Evolutionary conservation across 2,329 filamentous ascomycete species (phyloP).

Genomic region (Leptographium radiaticola): DNA sequence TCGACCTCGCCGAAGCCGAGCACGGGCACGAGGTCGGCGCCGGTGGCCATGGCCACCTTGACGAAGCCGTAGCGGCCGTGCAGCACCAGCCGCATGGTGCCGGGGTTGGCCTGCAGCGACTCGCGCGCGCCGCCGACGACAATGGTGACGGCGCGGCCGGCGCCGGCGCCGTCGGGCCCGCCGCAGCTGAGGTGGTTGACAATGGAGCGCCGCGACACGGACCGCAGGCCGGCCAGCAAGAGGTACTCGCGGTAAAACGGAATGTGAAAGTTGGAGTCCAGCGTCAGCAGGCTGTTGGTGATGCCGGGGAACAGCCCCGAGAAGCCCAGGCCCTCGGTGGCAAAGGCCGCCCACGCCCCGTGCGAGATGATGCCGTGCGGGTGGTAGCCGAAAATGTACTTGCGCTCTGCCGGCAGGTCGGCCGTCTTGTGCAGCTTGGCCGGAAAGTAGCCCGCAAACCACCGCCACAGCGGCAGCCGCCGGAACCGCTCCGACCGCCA

Average conservation of each 20-base stretch:
- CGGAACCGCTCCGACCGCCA: slow-evolving; percentile 66
- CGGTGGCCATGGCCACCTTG: slow-evolving; percentile 80
- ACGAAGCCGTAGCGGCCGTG: slow-evolving; percentile 82
- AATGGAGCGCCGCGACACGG: slow-evolving; percentile 84
- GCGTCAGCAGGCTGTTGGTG: slow-evolving; percentile 80
- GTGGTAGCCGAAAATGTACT: slow-evolving; percentile 96
- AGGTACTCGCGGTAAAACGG: slow-evolving; percentile 92
- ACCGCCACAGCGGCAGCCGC: slow-evolving; percentile 63
- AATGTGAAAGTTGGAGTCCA: slow-evolving; percentile 92
- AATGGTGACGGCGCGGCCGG: slow-evolving; percentile 93
- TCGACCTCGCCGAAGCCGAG: slow-evolving; percentile 93
- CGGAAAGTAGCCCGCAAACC: slow-evolving; percentile 89
- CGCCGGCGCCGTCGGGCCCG: slow-evolving; percentile 64
- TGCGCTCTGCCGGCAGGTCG: slow-evolving; percentile 64
- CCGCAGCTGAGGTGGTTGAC: slow-evolving; percentile 76
- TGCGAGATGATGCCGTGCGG: slow-evolving; percentile 93
- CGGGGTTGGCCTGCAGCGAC: slow-evolving; percentile 76
- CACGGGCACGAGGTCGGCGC: slow-evolving; percentile 89
- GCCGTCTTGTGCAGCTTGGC: slow-evolving; percentile 76
- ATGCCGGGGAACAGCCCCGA: slow-evolving; percentile 83
- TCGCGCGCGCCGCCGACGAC: slow-evolving; percentile 88
- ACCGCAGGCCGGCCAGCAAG: slow-evolving; percentile 74
- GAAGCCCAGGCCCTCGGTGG: slow-evolving; percentile 81
- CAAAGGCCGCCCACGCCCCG: slow-evolving; percentile 87
- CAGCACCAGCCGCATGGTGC: slow-evolving; percentile 64